These are phyloP conservation scores for Pseudocercospora fuligena DNA, from an alignment of 2,329 filamentous ascomycete species.

Conservation along the genomic window DNA sequence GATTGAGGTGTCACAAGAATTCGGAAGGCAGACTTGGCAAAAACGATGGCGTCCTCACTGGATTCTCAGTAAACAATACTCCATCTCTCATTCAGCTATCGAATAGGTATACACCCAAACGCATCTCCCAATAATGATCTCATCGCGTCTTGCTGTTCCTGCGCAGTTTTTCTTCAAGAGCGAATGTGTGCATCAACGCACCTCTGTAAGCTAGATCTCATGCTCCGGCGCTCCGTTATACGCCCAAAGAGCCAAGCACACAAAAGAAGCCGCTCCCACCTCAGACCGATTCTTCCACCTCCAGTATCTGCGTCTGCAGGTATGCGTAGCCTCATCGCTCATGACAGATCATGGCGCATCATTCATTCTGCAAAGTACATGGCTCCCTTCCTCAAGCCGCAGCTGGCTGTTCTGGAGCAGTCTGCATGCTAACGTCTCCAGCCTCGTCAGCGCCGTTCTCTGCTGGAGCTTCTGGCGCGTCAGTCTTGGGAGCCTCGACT, in stretches of 20 bases:
- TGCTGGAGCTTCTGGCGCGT: slow-evolving; percentile 3
- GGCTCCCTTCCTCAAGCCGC: not conserved
- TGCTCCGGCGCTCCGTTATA: slow-evolving; percentile 2
- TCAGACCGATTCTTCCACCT: not conserved
- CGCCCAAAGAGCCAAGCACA: not conserved
- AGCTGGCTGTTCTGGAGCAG: not conserved
- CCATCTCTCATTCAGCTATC: not conserved
- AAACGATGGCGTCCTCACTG: not conserved
- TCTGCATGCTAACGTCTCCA: slow-evolving; percentile 19
- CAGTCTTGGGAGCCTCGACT: slow-evolving; percentile 21
- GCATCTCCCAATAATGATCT: not conserved
- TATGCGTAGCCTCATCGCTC: not conserved
- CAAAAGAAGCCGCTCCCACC: not conserved
- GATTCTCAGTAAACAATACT: not conserved
- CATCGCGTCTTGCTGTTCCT: not conserved
- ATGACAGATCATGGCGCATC: not conserved
- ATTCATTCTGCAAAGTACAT: not conserved
- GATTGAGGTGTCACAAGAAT: not conserved
- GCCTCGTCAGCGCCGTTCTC: slow-evolving; percentile 18
- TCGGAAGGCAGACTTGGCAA: not conserved
- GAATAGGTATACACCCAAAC: slow-evolving; percentile 2
- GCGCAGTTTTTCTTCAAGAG: not conserved
- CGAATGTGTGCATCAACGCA: not conserved
- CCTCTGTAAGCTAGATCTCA: slow-evolving; percentile 1
- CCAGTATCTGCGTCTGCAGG: not conserved